Evolutionary conservation across 495 filamentous ascomycete genomes (phyloP).

Genomic region (Penicillium lagena): DNA sequence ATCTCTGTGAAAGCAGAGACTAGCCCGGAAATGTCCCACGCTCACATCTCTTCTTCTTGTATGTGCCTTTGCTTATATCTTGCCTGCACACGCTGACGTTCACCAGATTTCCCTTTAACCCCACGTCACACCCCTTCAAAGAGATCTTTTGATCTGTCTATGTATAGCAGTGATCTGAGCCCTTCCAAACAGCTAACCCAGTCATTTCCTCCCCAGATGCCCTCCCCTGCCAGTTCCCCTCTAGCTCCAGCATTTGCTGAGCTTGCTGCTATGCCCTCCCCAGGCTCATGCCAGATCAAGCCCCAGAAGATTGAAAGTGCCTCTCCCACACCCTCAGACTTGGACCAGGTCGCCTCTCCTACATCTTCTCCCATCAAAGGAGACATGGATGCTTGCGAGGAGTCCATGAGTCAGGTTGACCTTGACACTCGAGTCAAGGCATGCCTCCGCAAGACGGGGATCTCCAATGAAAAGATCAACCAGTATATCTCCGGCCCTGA

Average conservation of each 20-base stretch:
- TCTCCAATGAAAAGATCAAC: conserved; percentile 81
- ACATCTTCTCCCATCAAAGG: conserved; percentile 24
- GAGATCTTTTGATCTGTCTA: conserved; percentile 31
- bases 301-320: conserved; percentile 20
- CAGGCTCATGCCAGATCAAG: conserved; percentile 17
- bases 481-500: conserved; percentile 78
- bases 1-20: conserved; percentile 35
- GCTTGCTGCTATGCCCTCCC: conserved; percentile 37
- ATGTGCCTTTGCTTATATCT: neutral
- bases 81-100: neutral
- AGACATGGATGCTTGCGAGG: conserved; percentile 27
- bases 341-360: neutral
- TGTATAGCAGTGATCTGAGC: conserved; percentile 21
- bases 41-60: conserved; percentile 48
- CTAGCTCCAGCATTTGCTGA: conserved; percentile 42
- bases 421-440: conserved; percentile 43
- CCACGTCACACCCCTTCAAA: conserved; percentile 43
- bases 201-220: conserved; percentile 23
- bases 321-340: conserved; percentile 13
- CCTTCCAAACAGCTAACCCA: no score
- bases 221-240: conserved; percentile 46
- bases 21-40: conserved; percentile 34
- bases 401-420: conserved; percentile 39
- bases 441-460: conserved; percentile 63
- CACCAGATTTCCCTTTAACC: conserved; percentile 39